Conservation (phyloP, 495 filamentous ascomycete species). For the Penicillium crystallinum region DNA sequence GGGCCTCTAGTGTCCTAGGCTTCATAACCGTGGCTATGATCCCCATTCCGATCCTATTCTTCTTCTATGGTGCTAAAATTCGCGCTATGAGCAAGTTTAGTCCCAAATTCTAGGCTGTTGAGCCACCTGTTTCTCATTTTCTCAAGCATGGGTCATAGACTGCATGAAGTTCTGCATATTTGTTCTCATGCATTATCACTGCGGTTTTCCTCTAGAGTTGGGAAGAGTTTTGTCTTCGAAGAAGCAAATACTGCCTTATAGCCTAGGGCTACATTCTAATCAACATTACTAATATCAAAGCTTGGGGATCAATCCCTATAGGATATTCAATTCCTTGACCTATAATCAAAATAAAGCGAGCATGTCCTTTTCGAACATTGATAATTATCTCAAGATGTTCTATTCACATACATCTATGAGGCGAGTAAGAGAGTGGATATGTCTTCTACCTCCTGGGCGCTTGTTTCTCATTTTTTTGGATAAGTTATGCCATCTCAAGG, state of each 20-base stretch:
- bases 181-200: background rate
- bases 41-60: slow-evolving; percentile 68
- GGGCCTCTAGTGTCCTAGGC: slow-evolving; percentile 61
- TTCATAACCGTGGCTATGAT: slow-evolving; percentile 60
- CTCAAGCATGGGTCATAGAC: background rate
- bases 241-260: background rate
- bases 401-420: too few relatives aligned
- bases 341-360: too few relatives aligned
- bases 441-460: too few relatives aligned
- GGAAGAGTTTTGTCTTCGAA: too few relatives aligned
- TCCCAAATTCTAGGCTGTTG: slow-evolving; percentile 32
- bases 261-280: background rate
- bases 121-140: background rate
- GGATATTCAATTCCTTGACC: too few relatives aligned
- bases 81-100: slow-evolving; percentile 46
- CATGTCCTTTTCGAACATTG: too few relatives aligned
- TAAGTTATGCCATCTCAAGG: too few relatives aligned
- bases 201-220: too few relatives aligned
- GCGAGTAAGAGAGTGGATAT: too few relatives aligned
- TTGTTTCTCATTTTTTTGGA: too few relatives aligned
- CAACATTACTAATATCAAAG: background rate
- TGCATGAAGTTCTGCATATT: background rate
- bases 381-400: too few relatives aligned
- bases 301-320: background rate
- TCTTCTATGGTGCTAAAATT: slow-evolving; percentile 60